These are phyloP conservation scores for Yarrowia deformans DNA, from an alignment of 805 yeast species.

Conservation along the genomic window DNA sequence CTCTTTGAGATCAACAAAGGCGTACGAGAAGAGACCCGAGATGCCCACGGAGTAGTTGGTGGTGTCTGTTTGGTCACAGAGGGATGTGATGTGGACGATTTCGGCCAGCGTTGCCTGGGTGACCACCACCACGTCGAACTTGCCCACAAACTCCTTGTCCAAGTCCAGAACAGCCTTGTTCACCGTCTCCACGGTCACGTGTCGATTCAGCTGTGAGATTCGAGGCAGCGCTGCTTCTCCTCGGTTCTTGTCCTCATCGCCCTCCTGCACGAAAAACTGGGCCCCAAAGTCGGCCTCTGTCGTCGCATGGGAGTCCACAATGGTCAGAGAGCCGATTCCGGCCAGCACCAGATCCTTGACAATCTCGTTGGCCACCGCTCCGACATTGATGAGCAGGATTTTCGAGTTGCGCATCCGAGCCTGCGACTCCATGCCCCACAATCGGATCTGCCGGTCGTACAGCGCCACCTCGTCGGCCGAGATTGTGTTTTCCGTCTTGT, in stretches of 20 bases:
- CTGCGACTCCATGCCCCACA: constrained; percentile 97
- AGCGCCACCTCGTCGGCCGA: constrained; percentile 79
- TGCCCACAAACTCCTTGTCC: constrained; percentile 53
- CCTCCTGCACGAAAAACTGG: constrained; percentile 72
- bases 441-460: constrained; percentile 91
- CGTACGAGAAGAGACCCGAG: constrained; percentile 84
- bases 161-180: constrained; percentile 51
- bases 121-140: constrained; percentile 75
- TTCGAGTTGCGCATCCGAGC: constrained; percentile 69
- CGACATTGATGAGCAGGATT: constrained; percentile 72
- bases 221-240: constrained; percentile 62
- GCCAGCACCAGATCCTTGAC: constrained; percentile 86
- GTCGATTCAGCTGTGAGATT: constrained; percentile 77
- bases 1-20: constrained; percentile 76
- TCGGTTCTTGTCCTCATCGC: constrained; percentile 63
- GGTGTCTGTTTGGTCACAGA: constrained; percentile 62
- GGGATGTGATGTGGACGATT: constrained; percentile 55
- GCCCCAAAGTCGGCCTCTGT: constrained; percentile 69
- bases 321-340: constrained; percentile 81
- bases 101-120: constrained; percentile 58
- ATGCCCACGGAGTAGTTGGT: constrained; percentile 74
- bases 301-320: constrained; percentile 66
- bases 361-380: constrained; percentile 82
- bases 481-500: constrained; percentile 9
- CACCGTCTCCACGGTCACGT: constrained; percentile 64